Conservation (phyloP, 305 asterid species). For the Fraxinus sp. region DNA sequence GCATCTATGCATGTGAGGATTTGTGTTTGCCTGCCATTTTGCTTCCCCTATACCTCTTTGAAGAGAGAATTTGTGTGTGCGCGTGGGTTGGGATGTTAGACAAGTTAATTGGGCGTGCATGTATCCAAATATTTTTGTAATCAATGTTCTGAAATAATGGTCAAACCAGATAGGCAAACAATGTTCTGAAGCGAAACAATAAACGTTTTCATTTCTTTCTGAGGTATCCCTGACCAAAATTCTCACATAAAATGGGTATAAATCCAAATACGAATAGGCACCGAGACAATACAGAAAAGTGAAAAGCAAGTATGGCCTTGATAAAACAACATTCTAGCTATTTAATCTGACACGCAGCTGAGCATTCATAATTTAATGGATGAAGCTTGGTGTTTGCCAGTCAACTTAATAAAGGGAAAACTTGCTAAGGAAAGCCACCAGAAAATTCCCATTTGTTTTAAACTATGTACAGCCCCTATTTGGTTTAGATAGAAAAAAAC, state of each 20-base stretch:
- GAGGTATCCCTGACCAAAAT: not conserved
- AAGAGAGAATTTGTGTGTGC: not conserved
- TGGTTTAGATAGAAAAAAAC: no score
- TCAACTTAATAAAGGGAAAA: not conserved
- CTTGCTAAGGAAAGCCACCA: not conserved
- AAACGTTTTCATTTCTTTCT: not conserved
- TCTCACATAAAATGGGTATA: not conserved
- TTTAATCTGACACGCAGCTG: not conserved
- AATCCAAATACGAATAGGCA: not conserved
- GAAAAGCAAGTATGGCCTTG: not conserved
- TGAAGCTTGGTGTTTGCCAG: not conserved
- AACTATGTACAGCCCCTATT: not conserved
- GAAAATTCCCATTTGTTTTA: not conserved
- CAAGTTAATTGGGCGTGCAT: not conserved
- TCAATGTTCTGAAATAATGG: not conserved
- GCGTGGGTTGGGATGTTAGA: not conserved
- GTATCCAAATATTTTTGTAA: not conserved
- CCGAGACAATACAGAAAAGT: not conserved
- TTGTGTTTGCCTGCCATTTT: not conserved
- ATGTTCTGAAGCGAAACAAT: not conserved
- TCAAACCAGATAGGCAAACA: not conserved
- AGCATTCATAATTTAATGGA: not conserved
- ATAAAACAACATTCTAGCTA: not conserved
- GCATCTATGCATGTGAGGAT: not conserved
- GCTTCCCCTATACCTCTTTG: not conserved